Conservation (phyloP, 2,329 filamentous ascomycete genomes). For the Aspergillus viridinutans region DNA sequence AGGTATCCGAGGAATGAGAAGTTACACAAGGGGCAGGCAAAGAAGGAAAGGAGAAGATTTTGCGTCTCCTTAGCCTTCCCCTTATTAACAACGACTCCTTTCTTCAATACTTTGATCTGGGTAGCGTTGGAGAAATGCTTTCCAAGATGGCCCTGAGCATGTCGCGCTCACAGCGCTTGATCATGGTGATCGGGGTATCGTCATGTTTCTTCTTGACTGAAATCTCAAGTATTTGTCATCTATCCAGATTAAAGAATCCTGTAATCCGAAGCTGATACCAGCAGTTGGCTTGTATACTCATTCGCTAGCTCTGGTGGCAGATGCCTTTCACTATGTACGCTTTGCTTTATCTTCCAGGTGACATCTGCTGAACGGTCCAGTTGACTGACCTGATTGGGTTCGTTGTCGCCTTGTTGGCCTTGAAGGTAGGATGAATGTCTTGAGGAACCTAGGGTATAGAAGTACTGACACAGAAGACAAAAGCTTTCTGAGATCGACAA, state of each 20-base stretch:
- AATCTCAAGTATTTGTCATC: slow-evolving; percentile 22
- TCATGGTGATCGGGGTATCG: slow-evolving; percentile 27
- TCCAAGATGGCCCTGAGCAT: slow-evolving; percentile 21
- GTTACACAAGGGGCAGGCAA: background rate
- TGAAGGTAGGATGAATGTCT: slow-evolving; percentile 48
- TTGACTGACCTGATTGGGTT: slow-evolving; percentile 69
- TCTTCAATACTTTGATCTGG: background rate
- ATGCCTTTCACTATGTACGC: slow-evolving; percentile 72
- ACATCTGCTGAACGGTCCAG: slow-evolving; percentile 35
- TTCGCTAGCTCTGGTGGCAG: slow-evolving; percentile 68
- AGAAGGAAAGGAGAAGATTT: too few relatives aligned
- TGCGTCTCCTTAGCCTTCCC: background rate
- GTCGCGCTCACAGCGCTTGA: slow-evolving; percentile 28
- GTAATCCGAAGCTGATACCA: background rate
- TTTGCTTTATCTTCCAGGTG: background rate
- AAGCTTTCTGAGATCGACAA: slow-evolving; percentile 55
- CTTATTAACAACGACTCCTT: background rate
- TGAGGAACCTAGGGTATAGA: background rate
- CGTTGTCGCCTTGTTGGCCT: slow-evolving; percentile 60
- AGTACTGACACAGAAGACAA: background rate
- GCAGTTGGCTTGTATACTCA: slow-evolving; percentile 64
- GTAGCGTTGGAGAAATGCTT: background rate
- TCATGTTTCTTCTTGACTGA: slow-evolving; percentile 30
- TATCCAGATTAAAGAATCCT: background rate
- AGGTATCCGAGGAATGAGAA: background rate